Base-by-base conservation (phyloP, 177 flowering plant genomes). In the Vitis hybrid region DNA sequence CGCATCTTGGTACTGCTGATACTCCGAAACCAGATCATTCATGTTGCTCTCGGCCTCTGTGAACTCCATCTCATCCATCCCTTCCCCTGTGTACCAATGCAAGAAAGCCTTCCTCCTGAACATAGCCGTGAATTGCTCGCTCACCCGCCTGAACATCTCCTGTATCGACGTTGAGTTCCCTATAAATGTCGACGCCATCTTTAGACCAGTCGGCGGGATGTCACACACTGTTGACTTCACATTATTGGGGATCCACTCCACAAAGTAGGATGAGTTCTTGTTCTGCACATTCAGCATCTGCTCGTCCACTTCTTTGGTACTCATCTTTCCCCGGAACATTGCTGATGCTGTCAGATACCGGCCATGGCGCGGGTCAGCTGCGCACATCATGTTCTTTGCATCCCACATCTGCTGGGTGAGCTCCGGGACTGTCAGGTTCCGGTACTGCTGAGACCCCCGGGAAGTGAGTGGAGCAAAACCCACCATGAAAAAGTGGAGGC, bases 41-140 rank as follows among this genome's bases (percentile, higher is more conserved):
- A 88, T 88, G 79, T 88, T 88, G 76, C 92, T 88, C 78, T 88
- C 92, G 2, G 92, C 92, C 74, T 88, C 89, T 1, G 91, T 88
- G 66, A 88, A 88, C 81, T 88, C 91, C 91, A 88, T 88, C 80
- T 88, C 91, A 56, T 88, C 91, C 91, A 88, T 88, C 2, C 91
- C 91, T 73, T 88, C 91, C 15, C 91, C 91, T 0, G 91, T 88
- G 54, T 88, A 88, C 91, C 91, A 86, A 78, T 88, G 91, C 87
- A 88, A 79, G 84, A 88, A 88, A 78, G 92, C 92, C 79, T 88
- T 88, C 68, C 92, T 83, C 84, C 90, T 81, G 46, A 88, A 88
- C 92, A 88, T 88, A 40, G 92, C 89, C 0, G 92, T 88, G 56
- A 88, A 88, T 55, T 88, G 92, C 77, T 88, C 92, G 54, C 92